Conservation (phyloP, 257 asterid genomes). For the Jasminum sambac region DNA sequence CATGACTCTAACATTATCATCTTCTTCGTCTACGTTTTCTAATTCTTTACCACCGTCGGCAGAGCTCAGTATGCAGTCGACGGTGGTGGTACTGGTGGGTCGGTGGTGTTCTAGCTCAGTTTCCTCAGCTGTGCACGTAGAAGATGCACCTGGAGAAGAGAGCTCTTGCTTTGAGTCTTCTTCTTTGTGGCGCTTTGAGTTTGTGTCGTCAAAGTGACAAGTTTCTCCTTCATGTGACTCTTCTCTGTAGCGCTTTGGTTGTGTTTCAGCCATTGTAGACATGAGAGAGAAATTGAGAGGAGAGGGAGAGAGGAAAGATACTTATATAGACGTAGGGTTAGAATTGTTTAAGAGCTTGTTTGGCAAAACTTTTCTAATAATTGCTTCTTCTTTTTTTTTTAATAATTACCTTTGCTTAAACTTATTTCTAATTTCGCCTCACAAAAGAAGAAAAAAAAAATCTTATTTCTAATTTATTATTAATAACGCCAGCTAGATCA, state of each 20-base stretch:
- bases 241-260: constrained; percentile 65
- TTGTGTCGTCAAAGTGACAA: constrained; percentile 5
- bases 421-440: too few relatives aligned
- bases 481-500: background rate
- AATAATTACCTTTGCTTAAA: too few relatives aligned
- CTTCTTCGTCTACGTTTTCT: constrained; percentile 29
- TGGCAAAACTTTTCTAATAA: too few relatives aligned
- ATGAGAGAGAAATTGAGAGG: constrained; percentile 33
- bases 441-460: too few relatives aligned
- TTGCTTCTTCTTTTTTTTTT: too few relatives aligned
- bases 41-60: constrained; percentile 1
- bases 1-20: constrained; percentile 51
- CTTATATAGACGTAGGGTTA: constrained; percentile 42
- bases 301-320: constrained; percentile 57
- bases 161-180: constrained; percentile 52
- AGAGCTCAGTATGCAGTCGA: constrained; percentile 20
- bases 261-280: constrained; percentile 59
- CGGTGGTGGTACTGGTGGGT: background rate
- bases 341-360: too few relatives aligned
- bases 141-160: constrained; percentile 28
- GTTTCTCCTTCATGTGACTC: constrained; percentile 21
- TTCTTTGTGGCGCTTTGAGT: constrained; percentile 55
- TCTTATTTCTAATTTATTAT: too few relatives aligned
- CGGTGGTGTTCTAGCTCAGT: constrained; percentile 20
- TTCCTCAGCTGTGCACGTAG: constrained; percentile 18